Evolutionary conservation across 441 rosid genomes (phyloP), one percentile per base, ranked within the genome.

Genomic region (Pelargonium cotyledonis): DNA sequence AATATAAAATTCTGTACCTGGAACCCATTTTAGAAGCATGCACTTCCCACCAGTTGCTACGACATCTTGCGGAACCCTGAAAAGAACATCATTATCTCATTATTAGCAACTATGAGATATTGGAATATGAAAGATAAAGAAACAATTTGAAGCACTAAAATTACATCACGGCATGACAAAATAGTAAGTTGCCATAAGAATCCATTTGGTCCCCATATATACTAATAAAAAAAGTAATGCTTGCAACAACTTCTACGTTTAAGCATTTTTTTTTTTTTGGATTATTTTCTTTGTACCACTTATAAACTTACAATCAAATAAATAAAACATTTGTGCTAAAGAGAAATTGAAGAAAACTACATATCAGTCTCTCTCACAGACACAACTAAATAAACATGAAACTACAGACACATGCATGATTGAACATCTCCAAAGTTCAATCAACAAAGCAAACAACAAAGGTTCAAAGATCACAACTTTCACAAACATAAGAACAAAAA

Each of bases 11-110:
- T 47, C 16, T 62, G 76, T 68, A 89, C 97, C 97, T 69, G 91
- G 84, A 43, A 95, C 88, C 99, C 96, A 94, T 86, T 81, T 94
- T 69, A 81, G 80, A 73, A 94, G 79, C 77, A 67, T 81, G 75
- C 97, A 94, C 87, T 88, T 94, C 23, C 97, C 96, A 67, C 96
- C 97, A 64, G 92, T 94, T 3, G 97, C 94, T 23, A 87, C 92
- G 69, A 88, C 87, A 82, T 94, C 97, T 78, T 91, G 99, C 29
- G 97, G 97, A 70, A 91, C 97, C 97, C 99, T 91, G 55, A 58
- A 63, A 53, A 19, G 60, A 53, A 53, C 2, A 53, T 53, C 23
- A 53, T 6, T 51, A 11, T n/a, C 58, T 51, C 58, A 51, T n/a
- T 51, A 51, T 4, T 51, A 16, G 58, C 6, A 53, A 8, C 23